Evolutionary conservation across 2,329 filamentous ascomycete genomes (phyloP), one percentile per base, ranked within the genome.

Genomic region (Alternaria rosae): DNA sequence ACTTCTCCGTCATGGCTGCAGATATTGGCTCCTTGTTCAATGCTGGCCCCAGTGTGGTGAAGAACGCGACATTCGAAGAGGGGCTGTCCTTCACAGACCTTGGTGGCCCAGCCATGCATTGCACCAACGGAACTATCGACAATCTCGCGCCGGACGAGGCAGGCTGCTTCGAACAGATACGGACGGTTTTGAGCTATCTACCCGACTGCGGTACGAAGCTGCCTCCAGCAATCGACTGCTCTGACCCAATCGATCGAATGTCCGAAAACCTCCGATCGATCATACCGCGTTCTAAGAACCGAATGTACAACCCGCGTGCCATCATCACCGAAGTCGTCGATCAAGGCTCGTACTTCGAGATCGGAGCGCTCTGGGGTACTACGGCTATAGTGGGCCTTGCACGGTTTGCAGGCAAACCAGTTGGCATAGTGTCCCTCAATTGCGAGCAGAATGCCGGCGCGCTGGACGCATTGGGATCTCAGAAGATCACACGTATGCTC

Each of bases 1-100:
- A 90, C 70, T 90, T 90, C 70, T 87, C 84, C 1, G 88, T 90
- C 32, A 90, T 90, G 88, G 87, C 88, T 4, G 86, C 80, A 5
- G 86, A 90, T 71, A 81, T 90, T 2, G 88, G 88, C 0, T 82
- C 83, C 1, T 70, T 90, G 23, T 89, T 90, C 71, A 90, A 90
- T 70, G 88, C 88, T 7, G 88, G 88, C 0, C 87, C 88, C 0
- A 85, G 86, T 62, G 87, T 90, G 1, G 88, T 90, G 17, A 85
- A 86, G 51, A 79, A 84, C 7, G 88, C 88, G 2, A 90, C 88
- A 0, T 89, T 89, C 65, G 88, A 90, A 71, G 88, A 90, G 77
- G 87, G 84, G 0, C 74, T 90, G 3, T 84, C 81, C 5, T 85
- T 88, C 50, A 83, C 82, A 12, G 86, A 89, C 64, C 79, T 90